A percentile compares a stretch with the other conserved stretches of the same genome.
phyloP scores from a whole-genome alignment of 352 stramenopile genomes.

The Phytophthora hybrid region DNA sequence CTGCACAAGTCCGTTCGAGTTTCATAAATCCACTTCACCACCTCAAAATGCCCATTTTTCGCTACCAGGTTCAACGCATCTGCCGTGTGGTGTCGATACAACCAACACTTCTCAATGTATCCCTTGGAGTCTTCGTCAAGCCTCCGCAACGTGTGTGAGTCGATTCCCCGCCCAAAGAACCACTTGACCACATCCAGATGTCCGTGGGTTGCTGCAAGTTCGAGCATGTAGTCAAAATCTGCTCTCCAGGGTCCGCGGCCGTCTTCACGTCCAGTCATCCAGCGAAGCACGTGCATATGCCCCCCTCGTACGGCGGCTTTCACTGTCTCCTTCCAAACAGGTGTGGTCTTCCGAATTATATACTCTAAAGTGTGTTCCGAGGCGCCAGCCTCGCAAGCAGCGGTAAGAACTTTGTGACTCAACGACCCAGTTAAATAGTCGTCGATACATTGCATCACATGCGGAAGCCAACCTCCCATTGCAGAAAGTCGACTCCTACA shows the following conservation, averaged over 20 bases:
- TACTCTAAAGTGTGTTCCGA: neutral
- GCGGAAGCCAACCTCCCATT: neutral
- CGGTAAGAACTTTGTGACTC: neutral
- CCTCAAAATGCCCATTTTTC: neutral
- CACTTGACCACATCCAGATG: slow-evolving; percentile 4
- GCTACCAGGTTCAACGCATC: neutral
- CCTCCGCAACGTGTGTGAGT: neutral
- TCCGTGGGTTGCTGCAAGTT: slow-evolving; percentile 11
- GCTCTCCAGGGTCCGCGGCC: slow-evolving; percentile 1
- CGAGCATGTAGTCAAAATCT: neutral
- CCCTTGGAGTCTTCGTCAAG: too few species aligned
- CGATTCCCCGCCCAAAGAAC: neutral
- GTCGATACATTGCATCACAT: slow-evolving; percentile 1
- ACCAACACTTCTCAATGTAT: neutral
- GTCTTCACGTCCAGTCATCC: neutral
- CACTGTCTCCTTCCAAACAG: neutral
- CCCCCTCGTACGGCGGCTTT: neutral
- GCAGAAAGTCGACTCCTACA: neutral
- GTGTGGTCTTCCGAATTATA: neutral
- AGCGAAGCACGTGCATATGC: neutral
- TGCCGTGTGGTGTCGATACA: neutral
- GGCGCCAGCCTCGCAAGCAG: neutral
- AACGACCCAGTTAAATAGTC: neutral
- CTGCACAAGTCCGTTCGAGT: neutral
- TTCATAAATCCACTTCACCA: neutral